Evolutionary conservation across 2,329 filamentous ascomycete species (phyloP), one percentile per base, ranked within the genome.

Genomic region (Fusarium sp.): DNA sequence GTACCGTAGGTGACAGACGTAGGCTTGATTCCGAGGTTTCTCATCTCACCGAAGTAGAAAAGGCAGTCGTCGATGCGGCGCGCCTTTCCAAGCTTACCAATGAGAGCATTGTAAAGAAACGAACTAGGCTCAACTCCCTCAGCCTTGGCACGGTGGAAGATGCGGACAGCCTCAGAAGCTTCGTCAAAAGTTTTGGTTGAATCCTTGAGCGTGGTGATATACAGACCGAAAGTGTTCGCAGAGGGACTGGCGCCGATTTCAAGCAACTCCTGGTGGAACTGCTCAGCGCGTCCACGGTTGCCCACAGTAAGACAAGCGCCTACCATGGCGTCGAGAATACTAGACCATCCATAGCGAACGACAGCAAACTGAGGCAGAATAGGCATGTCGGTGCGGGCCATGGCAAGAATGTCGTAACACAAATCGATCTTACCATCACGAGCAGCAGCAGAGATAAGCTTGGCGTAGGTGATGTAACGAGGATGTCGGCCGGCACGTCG

Each of bases 161-260:
- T 97, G 83, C 97, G 97, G 77, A 98, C 92, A 59, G 96, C 96
- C 80, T 98, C 96, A 11, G 94, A 94, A 13, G 96, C 96, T 80
- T 99, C 96, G 76, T 99, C 96, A 72, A 98, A 98, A 0, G 94
- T 98, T 88, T 97, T 97, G 71, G 94, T 94, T 1, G 94, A 97
- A 78, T 97, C 95, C 84, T 98, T 98, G 67, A 99, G 86, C 3
- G 95, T 98, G n/a, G 97, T 98, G 82, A 99, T 99, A 86, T 98
- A 99, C 20, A 99, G 88, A 64, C 96, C 96, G 74, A 97, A 99
- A 1, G 96, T 99, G 84, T 99, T 99, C 45, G 96, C 96, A 4
- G 95, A 97, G 18, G 96, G 96, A 12, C 94, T 91, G 65, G 92
- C 90, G 49, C 95, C 95, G 85, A 98, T 96, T 65, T 94, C 91